Percentiles rank a stretch among this genome's conserved stretches.
Evolutionary conservation across 768 basidiomycete species (phyloP).

Genomic region (Tulasnella sp.): DNA sequence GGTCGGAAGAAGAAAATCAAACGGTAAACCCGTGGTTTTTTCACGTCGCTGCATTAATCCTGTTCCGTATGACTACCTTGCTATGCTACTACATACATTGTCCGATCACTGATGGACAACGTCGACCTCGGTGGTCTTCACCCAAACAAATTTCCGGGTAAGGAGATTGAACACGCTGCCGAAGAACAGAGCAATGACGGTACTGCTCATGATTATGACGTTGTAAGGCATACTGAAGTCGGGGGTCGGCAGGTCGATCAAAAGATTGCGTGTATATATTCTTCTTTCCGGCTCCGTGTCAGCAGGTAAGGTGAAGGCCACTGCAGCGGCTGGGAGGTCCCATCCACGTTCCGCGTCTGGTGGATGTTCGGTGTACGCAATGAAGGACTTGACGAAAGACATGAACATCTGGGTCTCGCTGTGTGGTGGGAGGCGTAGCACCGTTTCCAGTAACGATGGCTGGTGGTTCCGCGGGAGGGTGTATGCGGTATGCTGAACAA

Average conservation of each 20-base stretch:
- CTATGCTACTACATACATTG: background rate
- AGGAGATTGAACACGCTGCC: conserved; percentile 84
- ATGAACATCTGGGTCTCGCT: conserved; percentile 53
- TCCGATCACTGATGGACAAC: background rate
- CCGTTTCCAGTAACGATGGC: conserved; percentile 67
- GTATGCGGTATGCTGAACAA: conserved; percentile 57
- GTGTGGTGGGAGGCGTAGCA: conserved; percentile 56
- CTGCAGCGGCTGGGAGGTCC: conserved; percentile 81
- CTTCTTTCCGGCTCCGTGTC: conserved; percentile 20
- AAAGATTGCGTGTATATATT: conserved; percentile 69
- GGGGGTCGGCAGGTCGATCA: conserved; percentile 92
- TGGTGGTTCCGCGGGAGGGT: conserved; percentile 52
- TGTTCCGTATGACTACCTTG: background rate
- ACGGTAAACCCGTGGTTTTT: background rate
- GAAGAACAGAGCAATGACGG: conserved; percentile 84
- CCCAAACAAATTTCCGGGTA: conserved; percentile 59
- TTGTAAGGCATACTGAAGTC: conserved; percentile 99
- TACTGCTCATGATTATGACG: conserved; percentile 93
- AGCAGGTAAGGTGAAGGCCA: conserved; percentile 30
- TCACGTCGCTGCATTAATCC: background rate
- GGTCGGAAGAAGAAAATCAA: background rate
- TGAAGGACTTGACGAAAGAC: conserved; percentile 70
- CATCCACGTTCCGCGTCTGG: conserved; percentile 93
- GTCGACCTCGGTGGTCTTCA: conserved; percentile 14
- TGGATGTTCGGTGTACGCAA: conserved; percentile 91